Conservation (phyloP, 768 basidiomycete species). For the Vishniacozyma victoriae region DNA sequence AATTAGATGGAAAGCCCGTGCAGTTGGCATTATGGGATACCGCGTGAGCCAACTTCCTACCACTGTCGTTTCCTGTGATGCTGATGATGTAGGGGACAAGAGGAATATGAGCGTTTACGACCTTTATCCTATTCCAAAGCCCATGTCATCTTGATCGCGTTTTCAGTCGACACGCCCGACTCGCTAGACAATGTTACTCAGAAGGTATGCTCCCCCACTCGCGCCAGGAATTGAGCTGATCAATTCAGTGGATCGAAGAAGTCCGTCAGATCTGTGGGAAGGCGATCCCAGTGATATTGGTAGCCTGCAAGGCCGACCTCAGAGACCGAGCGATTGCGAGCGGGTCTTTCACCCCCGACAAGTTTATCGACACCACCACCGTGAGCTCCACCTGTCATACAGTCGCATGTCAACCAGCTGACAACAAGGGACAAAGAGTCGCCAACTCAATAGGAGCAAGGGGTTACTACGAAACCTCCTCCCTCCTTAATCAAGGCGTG, state of each 20-base stretch:
- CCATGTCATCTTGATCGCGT: constrained; percentile 97
- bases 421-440: constrained; percentile 62
- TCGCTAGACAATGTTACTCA: constrained; percentile 90
- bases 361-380: constrained; percentile 46
- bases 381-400: constrained; percentile 50
- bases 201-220: constrained; percentile 57
- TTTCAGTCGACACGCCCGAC: constrained; percentile 91
- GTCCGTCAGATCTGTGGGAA: constrained; percentile 93
- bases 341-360: constrained; percentile 28
- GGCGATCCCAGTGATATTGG: constrained; percentile 85
- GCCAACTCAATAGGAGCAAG: constrained; percentile 81
- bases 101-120: constrained; percentile 96
- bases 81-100: constrained; percentile 68
- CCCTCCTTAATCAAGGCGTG: constrained; percentile 52
- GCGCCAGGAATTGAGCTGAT: neutral
- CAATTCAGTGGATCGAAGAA: constrained; percentile 88
- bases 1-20: constrained; percentile 93
- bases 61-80: neutral
- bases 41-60: constrained; percentile 61
- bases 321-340: constrained; percentile 51
- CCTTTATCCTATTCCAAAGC: constrained; percentile 98
- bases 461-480: constrained; percentile 90
- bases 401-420: constrained; percentile 12
- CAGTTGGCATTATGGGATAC: constrained; percentile 98
- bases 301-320: constrained; percentile 92